Evolutionary conservation across 805 yeast genomes (phyloP), one percentile per base, ranked within the genome.

Genomic region (Vanderwaltozyma verrucispora): DNA sequence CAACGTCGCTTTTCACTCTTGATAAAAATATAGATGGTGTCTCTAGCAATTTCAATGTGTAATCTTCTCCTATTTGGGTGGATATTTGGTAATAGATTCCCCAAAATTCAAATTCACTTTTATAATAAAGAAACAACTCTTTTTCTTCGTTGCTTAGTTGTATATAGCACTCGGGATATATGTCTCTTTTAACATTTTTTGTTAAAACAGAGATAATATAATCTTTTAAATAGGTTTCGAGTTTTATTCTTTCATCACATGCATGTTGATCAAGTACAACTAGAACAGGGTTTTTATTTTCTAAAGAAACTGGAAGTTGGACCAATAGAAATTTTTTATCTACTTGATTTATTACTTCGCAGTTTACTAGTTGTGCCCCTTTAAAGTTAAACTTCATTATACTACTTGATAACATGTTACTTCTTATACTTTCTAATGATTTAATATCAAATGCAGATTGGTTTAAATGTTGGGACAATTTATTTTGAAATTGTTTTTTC

Each of bases 181-280:
- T 37, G 26, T 43, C 41, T 13, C 27, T 3, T 3, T 32, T 19
- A 4, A 48, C 28, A 6, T 46, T 38, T 28, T 51, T 49, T 12
- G 54, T 54, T 5, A 51, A 26, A 1, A 58, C 63, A 9, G 44
- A 42, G 5, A 41, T 31, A 3, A 73, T 48, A 37, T 65, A 62
- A 3, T 63, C 64, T 25, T 52, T 44, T n/a, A 74, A 57, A 11
- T 69, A 48, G 1, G 41, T 35, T 47, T 86, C 95, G 2, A 80
- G 69, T 32, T 65, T 64, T 0, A 82, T 64, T 38, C 95, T 57
- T 51, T 86, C 95, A 57, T 82, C 94, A 37, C 80, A 74, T 0
- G 95, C 95, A 62, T 86, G 95, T 49, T 85, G 95, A 51, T 86
- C 95, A 5, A 81, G 48, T 1, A 74, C 58, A 16, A 73, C 54